Conservation (phyloP, 2,329 filamentous ascomycete genomes). For the Alternaria infectoria region DNA sequence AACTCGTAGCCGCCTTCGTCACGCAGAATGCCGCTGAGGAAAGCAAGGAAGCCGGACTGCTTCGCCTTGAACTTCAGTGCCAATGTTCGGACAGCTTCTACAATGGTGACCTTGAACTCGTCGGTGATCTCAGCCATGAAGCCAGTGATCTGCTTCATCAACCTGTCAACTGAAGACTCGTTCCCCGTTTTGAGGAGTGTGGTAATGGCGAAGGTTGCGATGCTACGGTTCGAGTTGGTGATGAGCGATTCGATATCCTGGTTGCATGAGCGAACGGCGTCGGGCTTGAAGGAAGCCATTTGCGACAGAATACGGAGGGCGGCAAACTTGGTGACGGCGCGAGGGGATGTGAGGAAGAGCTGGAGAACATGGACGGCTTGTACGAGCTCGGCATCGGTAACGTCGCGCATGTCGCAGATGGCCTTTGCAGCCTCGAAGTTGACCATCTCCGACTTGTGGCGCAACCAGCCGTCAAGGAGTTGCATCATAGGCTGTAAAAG, state of each 20-base stretch:
- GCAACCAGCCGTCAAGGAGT: constrained; percentile 92
- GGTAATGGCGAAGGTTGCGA: constrained; percentile 97
- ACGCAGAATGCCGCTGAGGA: constrained; percentile 93
- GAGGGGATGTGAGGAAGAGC: constrained; percentile 93
- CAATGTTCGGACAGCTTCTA: constrained; percentile 94
- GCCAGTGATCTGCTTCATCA: constrained; percentile 98
- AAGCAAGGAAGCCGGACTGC: constrained; percentile 96
- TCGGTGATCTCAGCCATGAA: constrained; percentile 99
- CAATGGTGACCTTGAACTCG: constrained; percentile 99
- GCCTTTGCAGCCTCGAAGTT: constrained; percentile 99
- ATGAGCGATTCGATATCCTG: constrained; percentile 97
- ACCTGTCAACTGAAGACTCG: constrained; percentile 91
- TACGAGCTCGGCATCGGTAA: constrained; percentile 87
- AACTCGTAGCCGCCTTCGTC: constrained; percentile 99
- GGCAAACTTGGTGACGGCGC: constrained; percentile 96
- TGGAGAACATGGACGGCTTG: constrained; percentile 95
- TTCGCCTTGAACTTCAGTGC: constrained; percentile 98
- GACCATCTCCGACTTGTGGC: constrained; percentile 92
- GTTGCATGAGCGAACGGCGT: constrained; percentile 91
- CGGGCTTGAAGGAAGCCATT: constrained; percentile 95
- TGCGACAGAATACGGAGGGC: constrained; percentile 95
- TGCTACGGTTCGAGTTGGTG: constrained; percentile 94
- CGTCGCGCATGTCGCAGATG: constrained; percentile 92
- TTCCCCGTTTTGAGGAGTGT: constrained; percentile 98
- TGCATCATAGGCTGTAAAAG: constrained; percentile 80